Evolutionary conservation across 2,329 filamentous ascomycete species (phyloP).

Genomic region (Calonectria hawksworthii): DNA sequence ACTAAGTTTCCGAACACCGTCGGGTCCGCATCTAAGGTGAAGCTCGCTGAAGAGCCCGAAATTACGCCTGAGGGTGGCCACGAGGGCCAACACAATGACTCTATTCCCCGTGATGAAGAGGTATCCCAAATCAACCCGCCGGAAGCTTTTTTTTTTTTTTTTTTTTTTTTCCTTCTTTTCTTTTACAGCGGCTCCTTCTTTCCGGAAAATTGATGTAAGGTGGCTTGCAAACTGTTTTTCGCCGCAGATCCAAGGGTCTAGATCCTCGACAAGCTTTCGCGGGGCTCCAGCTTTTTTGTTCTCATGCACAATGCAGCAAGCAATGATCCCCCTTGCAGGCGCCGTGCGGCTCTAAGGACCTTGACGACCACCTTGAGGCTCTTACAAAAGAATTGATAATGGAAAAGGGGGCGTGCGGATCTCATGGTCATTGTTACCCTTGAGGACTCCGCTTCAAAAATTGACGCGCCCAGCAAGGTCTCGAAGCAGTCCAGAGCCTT

Average conservation of each 20-base stretch:
- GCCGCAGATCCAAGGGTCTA: slow-evolving; percentile 42
- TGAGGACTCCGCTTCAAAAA: slow-evolving; percentile 14
- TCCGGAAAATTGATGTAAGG: slow-evolving; percentile 23
- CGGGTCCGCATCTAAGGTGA: slow-evolving; percentile 21
- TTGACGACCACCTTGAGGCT: slow-evolving; percentile 14
- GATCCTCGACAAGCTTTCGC: slow-evolving; percentile 43
- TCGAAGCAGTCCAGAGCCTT: not conserved
- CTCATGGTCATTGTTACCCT: slow-evolving; percentile 2
- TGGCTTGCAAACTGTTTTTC: slow-evolving; percentile 34
- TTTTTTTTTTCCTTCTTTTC: too few relatives aligned
- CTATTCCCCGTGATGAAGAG: not conserved
- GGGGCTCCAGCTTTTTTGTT: slow-evolving; percentile 48
- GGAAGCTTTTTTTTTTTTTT: too few relatives aligned
- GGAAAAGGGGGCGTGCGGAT: slow-evolving; percentile 10
- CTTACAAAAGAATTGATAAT: slow-evolving; percentile 12
- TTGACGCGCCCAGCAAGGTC: slow-evolving; percentile 10
- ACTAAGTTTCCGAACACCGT: slow-evolving; percentile 27
- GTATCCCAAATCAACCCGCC: slow-evolving; percentile 8
- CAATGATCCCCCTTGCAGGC: slow-evolving; percentile 44
- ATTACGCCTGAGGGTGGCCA: slow-evolving; percentile 15
- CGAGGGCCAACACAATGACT: not conserved
- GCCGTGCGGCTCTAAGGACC: slow-evolving; percentile 40
- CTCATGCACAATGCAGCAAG: slow-evolving; percentile 40
- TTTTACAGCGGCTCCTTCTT: slow-evolving; percentile 19
- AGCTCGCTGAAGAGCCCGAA: slow-evolving; percentile 16